A percentile compares a stretch with the other conserved stretches of the same genome.
phyloP scores from a whole-genome alignment of 1,139 yeast genomes.

The Blastobotrys indianensis region DNA sequence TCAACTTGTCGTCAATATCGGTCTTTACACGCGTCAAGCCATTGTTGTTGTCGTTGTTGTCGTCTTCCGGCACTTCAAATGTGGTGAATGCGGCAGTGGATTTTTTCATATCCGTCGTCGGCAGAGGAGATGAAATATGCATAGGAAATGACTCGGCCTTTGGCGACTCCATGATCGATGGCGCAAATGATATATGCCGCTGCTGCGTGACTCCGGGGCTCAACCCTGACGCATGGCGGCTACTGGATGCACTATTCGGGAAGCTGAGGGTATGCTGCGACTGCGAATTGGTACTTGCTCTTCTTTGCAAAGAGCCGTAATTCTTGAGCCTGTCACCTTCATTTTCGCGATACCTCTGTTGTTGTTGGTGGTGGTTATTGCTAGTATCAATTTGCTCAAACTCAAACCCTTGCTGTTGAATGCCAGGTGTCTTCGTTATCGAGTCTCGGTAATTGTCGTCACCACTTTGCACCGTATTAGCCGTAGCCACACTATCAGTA shows the following conservation, averaged over 20 bases:
- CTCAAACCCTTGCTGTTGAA: neutral
- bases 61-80: neutral
- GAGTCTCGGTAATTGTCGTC: conserved; percentile 2
- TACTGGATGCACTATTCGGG: no score
- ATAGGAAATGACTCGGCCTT: neutral
- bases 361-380: neutral
- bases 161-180: conserved; percentile 5
- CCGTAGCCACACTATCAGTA: conserved; percentile 1
- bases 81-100: neutral
- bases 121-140: neutral
- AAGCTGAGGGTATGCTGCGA: no score
- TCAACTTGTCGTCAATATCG: conserved; percentile 29
- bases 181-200: conserved; percentile 17
- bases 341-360: neutral
- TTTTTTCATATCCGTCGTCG: neutral
- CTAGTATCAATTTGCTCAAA: neutral
- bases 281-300: neutral
- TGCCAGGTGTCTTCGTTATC: conserved; percentile 2
- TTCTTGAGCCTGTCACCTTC: neutral
- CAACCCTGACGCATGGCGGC: neutral
- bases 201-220: conserved; percentile 2
- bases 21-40: no score
- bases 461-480: neutral
- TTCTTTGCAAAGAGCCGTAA: neutral
- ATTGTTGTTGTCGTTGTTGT: neutral